Evolutionary conservation across 1,284 basidiomycete species (phyloP).

Genomic region (Rhodotorula sp.): DNA sequence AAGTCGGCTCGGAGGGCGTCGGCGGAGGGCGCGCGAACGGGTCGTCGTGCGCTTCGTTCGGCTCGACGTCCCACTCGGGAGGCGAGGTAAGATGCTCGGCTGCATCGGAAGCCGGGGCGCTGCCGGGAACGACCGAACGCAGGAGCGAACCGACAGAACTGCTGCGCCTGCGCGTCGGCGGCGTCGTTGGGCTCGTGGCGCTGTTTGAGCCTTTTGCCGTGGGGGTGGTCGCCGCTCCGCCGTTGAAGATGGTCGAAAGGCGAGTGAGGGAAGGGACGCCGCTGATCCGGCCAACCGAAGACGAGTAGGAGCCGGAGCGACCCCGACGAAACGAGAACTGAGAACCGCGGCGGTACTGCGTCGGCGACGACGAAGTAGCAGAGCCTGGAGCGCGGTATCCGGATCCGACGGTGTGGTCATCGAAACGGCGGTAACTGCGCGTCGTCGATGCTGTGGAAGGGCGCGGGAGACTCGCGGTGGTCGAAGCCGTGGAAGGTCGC

Average conservation of each 20-base stretch:
- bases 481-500: background rate
- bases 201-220: background rate
- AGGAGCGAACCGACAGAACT: constrained; percentile 10
- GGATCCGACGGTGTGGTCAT: background rate
- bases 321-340: background rate
- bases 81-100: background rate
- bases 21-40: constrained; percentile 21
- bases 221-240: background rate
- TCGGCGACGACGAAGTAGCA: background rate
- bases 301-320: background rate
- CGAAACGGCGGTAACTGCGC: background rate
- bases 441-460: background rate
- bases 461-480: background rate
- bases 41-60: constrained; percentile 27
- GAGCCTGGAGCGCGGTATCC: background rate
- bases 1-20: background rate
- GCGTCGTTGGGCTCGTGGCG: background rate
- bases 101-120: background rate
- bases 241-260: background rate
- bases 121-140: background rate
- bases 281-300: background rate
- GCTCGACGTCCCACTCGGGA: constrained; percentile 21
- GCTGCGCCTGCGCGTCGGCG: constrained; percentile 8
- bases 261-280: background rate
- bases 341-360: background rate